Base-by-base conservation (phyloP, 441 rosid genomes). In the Lepidium campestre region DNA sequence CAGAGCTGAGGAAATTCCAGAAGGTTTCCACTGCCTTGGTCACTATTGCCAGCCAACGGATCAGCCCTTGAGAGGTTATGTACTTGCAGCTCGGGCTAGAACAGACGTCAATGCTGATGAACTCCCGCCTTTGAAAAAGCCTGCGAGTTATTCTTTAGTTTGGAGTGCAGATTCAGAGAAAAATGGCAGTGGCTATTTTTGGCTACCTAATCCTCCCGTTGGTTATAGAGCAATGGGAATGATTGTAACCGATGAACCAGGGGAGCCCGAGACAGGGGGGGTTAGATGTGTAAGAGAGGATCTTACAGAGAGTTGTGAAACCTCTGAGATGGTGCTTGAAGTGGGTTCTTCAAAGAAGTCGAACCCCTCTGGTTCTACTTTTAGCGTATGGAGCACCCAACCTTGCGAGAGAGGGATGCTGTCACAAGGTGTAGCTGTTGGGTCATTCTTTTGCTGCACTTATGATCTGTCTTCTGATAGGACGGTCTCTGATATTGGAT, bases 141-240 rank as follows among this genome's bases (percentile, higher is more conserved):
- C 93, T 10, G 63, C 78, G 37, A 68, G 73, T 70, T 86, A 81
- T 72, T 55, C 86, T 15, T 65, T 75, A 49, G 48, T 84, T 37
- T 81, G 85, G 89, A 72, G 72, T 62, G 39, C 73, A 10, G 83
- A 81, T 45, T 70, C 82, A 17, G 68, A 75, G 29, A 55, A 72
- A 13, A 53, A 81, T 50, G 77, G 78, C 7, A 15, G 77, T 46
- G 79, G 78, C 17, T 85, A 78, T 67, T 83, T 87, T 62, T 87
- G 93, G 93, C 72, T 72, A 41, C 90, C 93, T 7, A 87, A 79
- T 64, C 83, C 93, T 13, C 90, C 90, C 0, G 36, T 48, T 32
- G 93, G 93, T 54, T 85, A 87, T 58, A 81, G 57, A 75, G 81
- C 93, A 20, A 63, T 85, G 86, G 93, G 93, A 19, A 29, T 87